A percentile compares a stretch with the other conserved stretches of the same genome.
These are phyloP conservation scores for Emmonsiellopsis sp. DNA, from an alignment of 2,329 filamentous ascomycete species.

Conservation along the genomic window DNA sequence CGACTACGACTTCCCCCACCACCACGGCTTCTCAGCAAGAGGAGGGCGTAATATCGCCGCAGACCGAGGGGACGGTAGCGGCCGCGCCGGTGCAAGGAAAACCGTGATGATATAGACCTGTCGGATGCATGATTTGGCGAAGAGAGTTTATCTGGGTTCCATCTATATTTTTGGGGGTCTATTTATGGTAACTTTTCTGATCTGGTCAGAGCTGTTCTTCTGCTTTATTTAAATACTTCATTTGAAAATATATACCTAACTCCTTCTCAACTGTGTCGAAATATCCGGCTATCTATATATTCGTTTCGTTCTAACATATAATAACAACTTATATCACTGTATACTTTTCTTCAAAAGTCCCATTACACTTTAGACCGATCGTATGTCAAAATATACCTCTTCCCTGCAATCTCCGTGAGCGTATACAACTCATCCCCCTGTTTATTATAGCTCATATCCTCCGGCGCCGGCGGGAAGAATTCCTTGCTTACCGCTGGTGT, in stretches of 20 bases:
- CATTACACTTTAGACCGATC: neutral
- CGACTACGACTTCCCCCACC: neutral
- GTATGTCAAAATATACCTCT: conserved; percentile 10
- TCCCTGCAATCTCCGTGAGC: conserved; percentile 19
- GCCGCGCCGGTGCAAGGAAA: neutral
- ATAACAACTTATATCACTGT: too few species aligned
- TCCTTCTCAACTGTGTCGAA: too few species aligned
- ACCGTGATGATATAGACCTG: neutral
- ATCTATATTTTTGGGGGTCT: too few species aligned
- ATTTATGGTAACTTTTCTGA: too few species aligned
- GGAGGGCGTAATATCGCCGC: neutral
- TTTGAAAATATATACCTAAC: too few species aligned
- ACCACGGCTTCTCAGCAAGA: neutral
- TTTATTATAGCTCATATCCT: conserved; percentile 27
- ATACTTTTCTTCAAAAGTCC: too few species aligned
- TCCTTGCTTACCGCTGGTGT: conserved; percentile 12
- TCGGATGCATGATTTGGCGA: neutral
- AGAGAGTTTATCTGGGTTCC: neutral
- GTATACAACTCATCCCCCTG: conserved; percentile 15
- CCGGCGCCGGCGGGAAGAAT: conserved; percentile 19
- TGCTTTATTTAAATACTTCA: too few species aligned
- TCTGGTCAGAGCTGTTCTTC: too few species aligned
- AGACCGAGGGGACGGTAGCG: neutral
- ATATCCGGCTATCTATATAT: too few species aligned
- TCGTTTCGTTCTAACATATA: too few species aligned